Percentiles rank a stretch among this genome's conserved stretches.
Conservation (phyloP, 257 asterid species). For the Paraleonurus japonicus region DNA sequence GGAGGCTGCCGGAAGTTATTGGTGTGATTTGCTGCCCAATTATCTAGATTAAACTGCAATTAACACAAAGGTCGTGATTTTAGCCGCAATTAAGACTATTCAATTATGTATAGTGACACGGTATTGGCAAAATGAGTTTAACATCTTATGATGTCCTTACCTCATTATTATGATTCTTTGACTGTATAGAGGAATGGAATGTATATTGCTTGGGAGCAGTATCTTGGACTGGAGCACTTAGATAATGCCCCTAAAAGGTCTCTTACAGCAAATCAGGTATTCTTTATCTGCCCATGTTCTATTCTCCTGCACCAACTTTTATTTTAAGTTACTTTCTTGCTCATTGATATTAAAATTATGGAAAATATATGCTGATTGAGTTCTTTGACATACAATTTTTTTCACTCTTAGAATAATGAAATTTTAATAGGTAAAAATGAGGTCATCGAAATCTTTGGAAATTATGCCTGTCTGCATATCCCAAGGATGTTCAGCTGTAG, state of each 20-base stretch:
- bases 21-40: no score
- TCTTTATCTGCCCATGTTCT: conserved; percentile 9
- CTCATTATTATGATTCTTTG: conserved; percentile 14
- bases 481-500: not conserved
- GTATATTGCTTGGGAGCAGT: conserved; percentile 52
- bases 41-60: no score
- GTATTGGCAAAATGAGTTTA: not conserved
- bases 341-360: not conserved
- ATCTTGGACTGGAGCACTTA: conserved; percentile 61
- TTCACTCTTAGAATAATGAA: not conserved
- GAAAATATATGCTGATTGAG: not conserved
- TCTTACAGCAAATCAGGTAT: conserved; percentile 47
- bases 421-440: not conserved
- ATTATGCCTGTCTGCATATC: not conserved
- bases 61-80: no score
- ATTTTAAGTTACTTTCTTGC: conserved; percentile 3
- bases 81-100: no score
- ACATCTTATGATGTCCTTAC: conserved; percentile 7
- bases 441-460: not conserved
- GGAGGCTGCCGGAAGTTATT: no score
- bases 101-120: not conserved
- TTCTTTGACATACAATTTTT: not conserved
- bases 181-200: conserved; percentile 39
- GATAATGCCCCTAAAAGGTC: conserved; percentile 47
- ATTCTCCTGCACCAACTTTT: conserved; percentile 1